Conservation (phyloP, 768 basidiomycete species). For the Candolleomyces aberdarensis region DNA sequence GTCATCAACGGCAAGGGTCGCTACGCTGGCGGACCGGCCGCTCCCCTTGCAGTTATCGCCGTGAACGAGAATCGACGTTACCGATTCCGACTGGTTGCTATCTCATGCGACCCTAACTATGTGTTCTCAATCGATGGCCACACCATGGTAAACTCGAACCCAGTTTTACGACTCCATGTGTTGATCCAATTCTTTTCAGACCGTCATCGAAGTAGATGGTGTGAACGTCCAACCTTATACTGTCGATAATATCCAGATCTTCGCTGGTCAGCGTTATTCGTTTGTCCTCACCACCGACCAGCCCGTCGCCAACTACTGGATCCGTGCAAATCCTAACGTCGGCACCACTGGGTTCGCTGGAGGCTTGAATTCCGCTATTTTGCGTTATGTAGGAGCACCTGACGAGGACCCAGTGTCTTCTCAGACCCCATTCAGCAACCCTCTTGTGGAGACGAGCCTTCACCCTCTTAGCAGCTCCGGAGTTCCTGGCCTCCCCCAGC, state of each 20-base stretch:
- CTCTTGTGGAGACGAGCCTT: conserved; percentile 35
- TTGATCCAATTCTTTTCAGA: too few species aligned
- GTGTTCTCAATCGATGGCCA: not conserved
- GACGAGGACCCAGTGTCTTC: conserved; percentile 35
- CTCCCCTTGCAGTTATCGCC: conserved; percentile 31
- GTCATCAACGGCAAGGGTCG: conserved; percentile 21
- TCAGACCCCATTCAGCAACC: conserved; percentile 20
- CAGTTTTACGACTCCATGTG: too few species aligned
- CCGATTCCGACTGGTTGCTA: conserved; percentile 45
- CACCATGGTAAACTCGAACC: too few species aligned
- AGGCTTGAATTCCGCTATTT: conserved; percentile 54
- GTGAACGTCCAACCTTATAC: too few species aligned
- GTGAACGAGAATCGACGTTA: conserved; percentile 36
- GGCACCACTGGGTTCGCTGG: conserved; percentile 19
- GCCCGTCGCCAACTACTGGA: conserved; percentile 41
- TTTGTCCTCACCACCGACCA: conserved; percentile 17
- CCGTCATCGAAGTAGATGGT: too few species aligned
- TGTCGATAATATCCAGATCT: too few species aligned
- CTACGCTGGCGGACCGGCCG: conserved; percentile 15
- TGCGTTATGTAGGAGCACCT: conserved; percentile 45
- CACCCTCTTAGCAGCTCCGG: conserved; percentile 25
- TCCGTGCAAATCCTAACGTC: conserved; percentile 32
- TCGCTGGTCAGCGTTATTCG: too few species aligned
- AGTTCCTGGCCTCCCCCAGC: conserved; percentile 32
- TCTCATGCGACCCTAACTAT: conserved; percentile 43